Evolutionary conservation across 495 filamentous ascomycete genomes (phyloP).

Genomic region (Neurospora terricola): DNA sequence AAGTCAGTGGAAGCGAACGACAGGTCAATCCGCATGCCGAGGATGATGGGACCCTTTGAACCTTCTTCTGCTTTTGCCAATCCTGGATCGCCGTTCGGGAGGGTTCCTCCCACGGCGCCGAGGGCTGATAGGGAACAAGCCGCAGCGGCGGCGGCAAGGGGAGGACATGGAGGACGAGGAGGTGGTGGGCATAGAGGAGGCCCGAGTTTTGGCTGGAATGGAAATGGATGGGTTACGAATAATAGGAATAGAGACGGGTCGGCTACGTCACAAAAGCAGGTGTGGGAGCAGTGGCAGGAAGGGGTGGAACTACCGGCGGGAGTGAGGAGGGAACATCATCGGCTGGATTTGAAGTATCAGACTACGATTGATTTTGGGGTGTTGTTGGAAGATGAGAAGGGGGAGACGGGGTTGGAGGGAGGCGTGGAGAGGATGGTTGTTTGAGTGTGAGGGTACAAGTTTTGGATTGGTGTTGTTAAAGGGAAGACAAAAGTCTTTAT

Average conservation of each 20-base stretch:
- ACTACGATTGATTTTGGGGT: neutral
- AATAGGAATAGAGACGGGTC: neutral
- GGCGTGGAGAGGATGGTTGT: neutral
- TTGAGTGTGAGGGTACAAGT: neutral
- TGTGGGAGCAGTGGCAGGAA: neutral
- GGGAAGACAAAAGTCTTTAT: neutral
- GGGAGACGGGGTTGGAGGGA: neutral
- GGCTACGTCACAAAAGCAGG: neutral
- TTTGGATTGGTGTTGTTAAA: neutral
- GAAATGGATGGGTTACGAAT: neutral
- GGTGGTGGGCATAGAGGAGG: neutral
- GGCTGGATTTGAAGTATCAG: neutral
- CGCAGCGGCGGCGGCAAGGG: neutral
- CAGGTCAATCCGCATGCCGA: constrained; percentile 12
- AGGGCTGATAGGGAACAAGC: neutral
- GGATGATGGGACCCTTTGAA: constrained; percentile 1
- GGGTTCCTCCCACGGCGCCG: neutral
- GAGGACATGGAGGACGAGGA: neutral
- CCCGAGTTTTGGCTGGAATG: neutral
- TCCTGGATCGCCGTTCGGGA: neutral
- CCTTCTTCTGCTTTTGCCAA: neutral
- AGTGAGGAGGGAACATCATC: neutral
- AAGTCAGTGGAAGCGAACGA: constrained; percentile 11
- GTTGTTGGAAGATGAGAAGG: neutral
- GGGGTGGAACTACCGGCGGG: neutral